These are phyloP conservation scores for Mycena rosella DNA, from an alignment of 768 basidiomycete genomes.

Conservation along the genomic window DNA sequence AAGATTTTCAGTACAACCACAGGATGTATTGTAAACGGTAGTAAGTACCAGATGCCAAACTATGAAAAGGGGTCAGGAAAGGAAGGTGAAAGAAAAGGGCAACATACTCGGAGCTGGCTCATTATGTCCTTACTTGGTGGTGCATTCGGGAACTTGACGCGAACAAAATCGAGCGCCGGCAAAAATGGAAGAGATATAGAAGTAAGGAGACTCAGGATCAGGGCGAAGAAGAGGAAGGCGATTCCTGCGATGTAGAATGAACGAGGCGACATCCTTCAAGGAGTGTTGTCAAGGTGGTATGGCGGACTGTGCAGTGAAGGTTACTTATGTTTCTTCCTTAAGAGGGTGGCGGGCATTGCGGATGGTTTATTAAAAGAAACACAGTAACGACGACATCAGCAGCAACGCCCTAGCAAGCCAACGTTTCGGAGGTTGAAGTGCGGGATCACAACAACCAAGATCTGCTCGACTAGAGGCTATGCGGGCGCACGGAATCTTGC, in stretches of 20 bases:
- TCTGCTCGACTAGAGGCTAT: not conserved
- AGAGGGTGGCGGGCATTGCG: not conserved
- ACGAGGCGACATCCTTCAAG: conserved; percentile 45
- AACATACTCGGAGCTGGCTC: conserved; percentile 63
- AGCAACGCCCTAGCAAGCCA: not conserved
- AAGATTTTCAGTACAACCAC: not conserved
- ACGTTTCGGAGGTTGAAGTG: not conserved
- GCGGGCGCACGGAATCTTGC: no score
- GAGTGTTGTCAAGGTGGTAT: conserved; percentile 15
- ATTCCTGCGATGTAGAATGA: conserved; percentile 72
- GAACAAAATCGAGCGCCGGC: conserved; percentile 73
- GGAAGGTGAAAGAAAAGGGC: conserved; percentile 31
- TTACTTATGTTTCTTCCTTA: not conserved
- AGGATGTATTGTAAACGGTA: not conserved
- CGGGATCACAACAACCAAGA: not conserved
- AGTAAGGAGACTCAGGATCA: conserved; percentile 74
- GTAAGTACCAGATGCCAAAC: conserved; percentile 81
- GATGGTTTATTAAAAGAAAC: not conserved
- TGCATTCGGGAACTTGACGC: conserved; percentile 60
- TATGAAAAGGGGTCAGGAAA: conserved; percentile 41
- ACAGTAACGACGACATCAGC: not conserved
- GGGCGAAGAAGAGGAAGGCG: conserved; percentile 67
- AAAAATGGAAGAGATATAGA: conserved; percentile 81
- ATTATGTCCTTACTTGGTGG: conserved; percentile 45
- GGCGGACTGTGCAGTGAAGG: not conserved